Evolutionary conservation across 495 filamentous ascomycete genomes (phyloP), one percentile per base, ranked within the genome.

Genomic region (Xylaria bambusicola): DNA sequence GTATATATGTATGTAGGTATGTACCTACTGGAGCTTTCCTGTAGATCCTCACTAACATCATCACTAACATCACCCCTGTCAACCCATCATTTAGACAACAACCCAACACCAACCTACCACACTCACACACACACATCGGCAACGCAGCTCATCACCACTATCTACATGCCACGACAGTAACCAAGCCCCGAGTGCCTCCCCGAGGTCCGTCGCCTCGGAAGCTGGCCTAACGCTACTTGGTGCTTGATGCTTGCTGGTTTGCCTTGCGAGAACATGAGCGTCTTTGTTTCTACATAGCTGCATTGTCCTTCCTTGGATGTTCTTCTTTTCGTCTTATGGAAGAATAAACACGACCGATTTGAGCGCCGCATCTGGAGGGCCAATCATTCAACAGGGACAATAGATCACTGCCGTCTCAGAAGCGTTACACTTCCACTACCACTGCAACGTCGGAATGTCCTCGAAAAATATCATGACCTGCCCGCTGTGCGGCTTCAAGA

Each of bases 401-500:
- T 40, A 29, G 15, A 36, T 36, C n/a, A n/a, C n/a, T n/a, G n/a
- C n/a, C n/a, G n/a, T n/a, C n/a, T n/a, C n/a, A n/a, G n/a, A n/a
- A n/a, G n/a, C n/a, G n/a, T n/a, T n/a, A n/a, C 36, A 13, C 36
- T 15, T 10, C 15, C 36, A 13, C 36, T 13, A 38, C 13, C 36
- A 3, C 53, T 9, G n/a, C 33, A n/a, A n/a, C 29, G 10, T 18
- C 17, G 15, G 21, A 23, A 59, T 58, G 55, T 29, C 31, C 9
- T 15, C 33, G 24, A 2, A 24, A 6, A 20, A 48, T 47, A 41
- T 13, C 47, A 65, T 68, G 63, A 49, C 57, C 15, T 82, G 80
- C 63, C 80, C 79, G 2, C 71, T 80, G 45, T 85, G 82, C 61
- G 74, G 68, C 21, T 80, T 71, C 50, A 61, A 62, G 29, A 71